Base-by-base conservation (phyloP, 2,329 filamentous ascomycete species). In the Botrytis porri region DNA sequence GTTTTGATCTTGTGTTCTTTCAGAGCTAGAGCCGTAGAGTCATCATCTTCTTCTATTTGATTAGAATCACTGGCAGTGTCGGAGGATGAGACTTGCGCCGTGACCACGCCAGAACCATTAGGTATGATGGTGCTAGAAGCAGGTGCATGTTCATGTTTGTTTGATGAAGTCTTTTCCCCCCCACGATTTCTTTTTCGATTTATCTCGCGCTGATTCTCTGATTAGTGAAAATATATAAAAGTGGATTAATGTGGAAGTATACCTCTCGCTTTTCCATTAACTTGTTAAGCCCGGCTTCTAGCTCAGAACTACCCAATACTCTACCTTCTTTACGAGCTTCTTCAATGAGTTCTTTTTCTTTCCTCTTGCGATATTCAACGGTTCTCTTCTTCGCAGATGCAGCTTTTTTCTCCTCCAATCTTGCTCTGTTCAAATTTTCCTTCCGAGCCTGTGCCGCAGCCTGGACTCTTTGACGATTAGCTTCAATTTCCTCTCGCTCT, bases 181-280 rank as follows among this genome's bases (percentile, higher is more conserved):
- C 14, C 7, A 35, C 45, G 35, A 37, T 29, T 20, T 67, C 25
- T 37, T 25, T 71, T 67, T 61, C 59, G 60, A n/a, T 35, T 41
- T 70, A 1, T 51, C 64, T 20, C 65, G 37, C 73, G 51, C 51
- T 73, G 4, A 3, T 14, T 22, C 16, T 6, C 18, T 48, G 4
- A 51, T 74, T 69, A 74, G 70, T n/a, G 41, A 32, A 16, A 48
- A 60, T n/a, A 4, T 10, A 43, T n/a, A n/a, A 41, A 16, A 7
- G 5, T 16, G 8, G 7, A 3, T 41, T 7, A 32, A 3, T 29
- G 10, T 14, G 25, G 18, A 51, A 12, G 61, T 51, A 32, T 70
- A 74, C 74, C 45, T 74, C 74, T 65, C 72, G 72, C 54, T 70
- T 75, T 2, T n/a, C 67, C 60, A 74, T 72, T 1, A 29, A 29